phyloP scores from a whole-genome alignment of 2,329 filamentous ascomycete species.

The Exophiala spinifera region DNA sequence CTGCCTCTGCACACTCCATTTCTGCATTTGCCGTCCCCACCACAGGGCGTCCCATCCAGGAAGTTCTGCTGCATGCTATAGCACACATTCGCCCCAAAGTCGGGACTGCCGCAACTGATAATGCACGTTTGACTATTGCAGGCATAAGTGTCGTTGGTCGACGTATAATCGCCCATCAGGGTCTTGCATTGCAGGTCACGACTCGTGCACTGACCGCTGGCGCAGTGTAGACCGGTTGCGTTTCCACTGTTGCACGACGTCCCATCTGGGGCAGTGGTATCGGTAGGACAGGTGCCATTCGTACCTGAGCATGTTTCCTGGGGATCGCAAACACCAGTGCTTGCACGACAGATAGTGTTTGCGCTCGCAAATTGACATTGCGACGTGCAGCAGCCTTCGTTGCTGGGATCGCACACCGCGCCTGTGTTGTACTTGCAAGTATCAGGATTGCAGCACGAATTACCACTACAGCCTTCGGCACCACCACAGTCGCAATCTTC shows the following conservation, averaged over 20 bases:
- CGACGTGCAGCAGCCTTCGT: slow-evolving; percentile 45
- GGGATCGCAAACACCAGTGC: slow-evolving; percentile 79
- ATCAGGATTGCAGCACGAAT: slow-evolving; percentile 76
- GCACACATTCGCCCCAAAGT: slow-evolving; percentile 64
- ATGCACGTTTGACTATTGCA: slow-evolving; percentile 72
- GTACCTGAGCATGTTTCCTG: slow-evolving; percentile 76
- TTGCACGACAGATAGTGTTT: slow-evolving; percentile 74
- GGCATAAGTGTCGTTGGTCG: slow-evolving; percentile 73
- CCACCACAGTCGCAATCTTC: slow-evolving; percentile 98
- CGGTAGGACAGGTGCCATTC: slow-evolving; percentile 68
- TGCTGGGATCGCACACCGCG: slow-evolving; percentile 68
- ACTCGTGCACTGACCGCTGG: slow-evolving; percentile 91
- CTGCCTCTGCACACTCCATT: slow-evolving; percentile 76
- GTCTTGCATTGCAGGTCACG: slow-evolving; percentile 85
- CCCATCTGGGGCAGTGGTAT: slow-evolving; percentile 68
- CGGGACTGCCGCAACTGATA: slow-evolving; percentile 70
- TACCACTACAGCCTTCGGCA: slow-evolving; percentile 63
- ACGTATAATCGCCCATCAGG: slow-evolving; percentile 71
- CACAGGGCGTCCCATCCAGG: slow-evolving; percentile 83
- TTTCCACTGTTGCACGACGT: slow-evolving; percentile 60
- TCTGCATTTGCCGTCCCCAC: slow-evolving; percentile 71
- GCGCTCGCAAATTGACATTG: slow-evolving; percentile 47
- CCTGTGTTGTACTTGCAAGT: slow-evolving; percentile 80
- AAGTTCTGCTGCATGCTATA: slow-evolving; percentile 84
- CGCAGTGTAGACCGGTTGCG: slow-evolving; percentile 63